Base-by-base conservation (phyloP, 306 rosid species). In the Pyrus communis region DNA sequence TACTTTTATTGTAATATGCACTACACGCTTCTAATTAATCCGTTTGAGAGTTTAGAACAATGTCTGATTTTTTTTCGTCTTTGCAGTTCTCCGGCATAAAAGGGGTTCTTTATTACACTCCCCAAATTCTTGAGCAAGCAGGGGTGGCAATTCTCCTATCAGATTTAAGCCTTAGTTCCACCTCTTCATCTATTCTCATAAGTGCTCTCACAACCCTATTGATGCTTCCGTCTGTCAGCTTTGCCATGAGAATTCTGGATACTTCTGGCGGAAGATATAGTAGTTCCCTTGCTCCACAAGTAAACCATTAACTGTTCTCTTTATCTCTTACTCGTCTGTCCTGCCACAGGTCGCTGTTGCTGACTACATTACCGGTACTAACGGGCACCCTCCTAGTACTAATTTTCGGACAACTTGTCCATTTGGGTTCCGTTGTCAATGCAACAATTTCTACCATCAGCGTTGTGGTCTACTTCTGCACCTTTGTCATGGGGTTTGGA, bases 231-330 rank as follows among this genome's bases (percentile, higher is more conserved):
- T 80, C 77, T 52, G 69, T 84, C 45, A 82, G 79, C 54, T 25
- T 84, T 35, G 87, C 84, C 80, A 84, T 84, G 87, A 77, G 84
- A 69, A 80, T 80, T 31, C 69, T 84, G 84, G 87, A 84, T 19
- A 79, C 75, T 51, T 68, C 82, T 4, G 87, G 87, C 54, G 67
- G 87, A 42, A 80, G 87, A 82, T 84, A 49, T 49, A 33, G 43
- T 19, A 5, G 43, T 51, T 15, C 27, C 19, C 6, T 19, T 54
- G 17, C 14, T 12, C n/a, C 11, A n/a, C 66, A 11, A 21, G 55
- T 49, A 51, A 67, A 54, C 10, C 23, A 22, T 25, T 11, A n/a
- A 52, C 62, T n/a, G 12, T 66, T 54, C n/a, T n/a, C 51, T 54
- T 35, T 38, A 30, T 51, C 59, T 62, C 18, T 7, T 30, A 12